Evolutionary conservation across 345 rosid species (phyloP).

Genomic region (Conringia planisiliqua): DNA sequence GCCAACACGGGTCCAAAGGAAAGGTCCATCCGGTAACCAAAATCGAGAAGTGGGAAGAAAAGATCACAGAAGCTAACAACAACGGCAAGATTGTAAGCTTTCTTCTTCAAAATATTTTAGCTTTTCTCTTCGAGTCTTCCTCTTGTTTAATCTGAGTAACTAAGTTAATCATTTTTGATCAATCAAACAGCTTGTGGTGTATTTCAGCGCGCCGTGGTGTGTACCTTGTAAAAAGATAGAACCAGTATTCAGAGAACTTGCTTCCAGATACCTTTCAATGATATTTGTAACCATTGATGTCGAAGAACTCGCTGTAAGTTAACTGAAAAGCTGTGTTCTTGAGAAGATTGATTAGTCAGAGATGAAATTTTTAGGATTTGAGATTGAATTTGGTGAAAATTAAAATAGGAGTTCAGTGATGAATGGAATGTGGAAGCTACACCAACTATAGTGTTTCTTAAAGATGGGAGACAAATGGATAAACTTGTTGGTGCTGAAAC

Average conservation of each 20-base stretch:
- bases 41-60: constrained; percentile 56
- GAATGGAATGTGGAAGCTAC: constrained; percentile 69
- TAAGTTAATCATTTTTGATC: background rate
- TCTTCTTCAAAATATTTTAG: background rate
- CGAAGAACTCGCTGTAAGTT: constrained; percentile 62
- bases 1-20: constrained; percentile 36
- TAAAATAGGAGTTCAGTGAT: constrained; percentile 53
- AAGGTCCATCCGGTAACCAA: constrained; percentile 48
- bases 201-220: constrained; percentile 70
- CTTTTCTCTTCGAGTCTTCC: background rate
- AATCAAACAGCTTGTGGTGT: constrained; percentile 50
- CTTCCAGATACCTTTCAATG: constrained; percentile 57
- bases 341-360: background rate
- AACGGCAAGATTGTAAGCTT: constrained; percentile 55
- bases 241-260: constrained; percentile 44
- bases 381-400: background rate
- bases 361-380: background rate
- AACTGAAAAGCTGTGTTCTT: background rate
- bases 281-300: constrained; percentile 57
- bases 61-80: constrained; percentile 53
- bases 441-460: constrained; percentile 61
- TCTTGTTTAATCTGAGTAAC: background rate
- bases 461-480: constrained; percentile 60
- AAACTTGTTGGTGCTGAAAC: constrained; percentile 68
- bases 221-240: constrained; percentile 59